Evolutionary conservation across 108 stramenopile species (phyloP).

Genomic region (Skeletonema potamos): DNA sequence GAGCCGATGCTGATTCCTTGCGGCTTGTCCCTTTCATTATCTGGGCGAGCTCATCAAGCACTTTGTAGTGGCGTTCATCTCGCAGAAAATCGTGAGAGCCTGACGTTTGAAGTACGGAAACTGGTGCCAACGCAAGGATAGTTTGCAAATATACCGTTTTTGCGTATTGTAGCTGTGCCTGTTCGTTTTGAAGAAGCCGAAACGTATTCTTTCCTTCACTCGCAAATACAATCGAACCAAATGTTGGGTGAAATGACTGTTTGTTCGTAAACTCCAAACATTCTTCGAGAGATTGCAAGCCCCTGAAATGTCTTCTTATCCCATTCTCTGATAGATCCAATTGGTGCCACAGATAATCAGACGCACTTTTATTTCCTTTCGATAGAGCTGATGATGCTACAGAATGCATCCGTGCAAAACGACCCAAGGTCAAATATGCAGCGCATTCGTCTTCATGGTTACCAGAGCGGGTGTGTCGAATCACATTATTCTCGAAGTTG

Average conservation of each 20-base stretch:
- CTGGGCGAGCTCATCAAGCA: slow-evolving; percentile 15
- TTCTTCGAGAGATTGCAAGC: slow-evolving; percentile 4
- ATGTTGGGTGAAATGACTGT: slow-evolving; percentile 6
- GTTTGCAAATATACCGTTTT: slow-evolving; percentile 24
- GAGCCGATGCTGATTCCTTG: background rate
- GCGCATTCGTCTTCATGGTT: slow-evolving; percentile 3
- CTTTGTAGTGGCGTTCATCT: slow-evolving; percentile 9
- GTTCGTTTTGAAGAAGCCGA: background rate
- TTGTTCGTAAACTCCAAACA: background rate
- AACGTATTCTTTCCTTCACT: slow-evolving; percentile 1
- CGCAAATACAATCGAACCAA: slow-evolving; percentile 4
- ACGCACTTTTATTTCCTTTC: slow-evolving; percentile 2
- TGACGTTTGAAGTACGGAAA: slow-evolving; percentile 10
- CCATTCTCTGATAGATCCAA: slow-evolving; percentile 13
- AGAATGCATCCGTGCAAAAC: slow-evolving; percentile 23
- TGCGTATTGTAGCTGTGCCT: slow-evolving; percentile 7
- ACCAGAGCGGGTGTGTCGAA: slow-evolving; percentile 10
- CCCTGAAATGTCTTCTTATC: slow-evolving; percentile 3
- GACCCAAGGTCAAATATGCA: slow-evolving; percentile 22
- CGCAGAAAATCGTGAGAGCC: slow-evolving; percentile 15
- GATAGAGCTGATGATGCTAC: slow-evolving; percentile 27
- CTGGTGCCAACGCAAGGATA: slow-evolving; percentile 14
- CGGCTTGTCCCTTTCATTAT: background rate
- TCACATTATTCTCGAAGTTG: slow-evolving; percentile 22
- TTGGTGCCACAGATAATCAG: slow-evolving; percentile 23